phyloP scores from a whole-genome alignment of 225 moss, liverwort and hornwort genomes.

The Sphagnum tenellum region DNA sequence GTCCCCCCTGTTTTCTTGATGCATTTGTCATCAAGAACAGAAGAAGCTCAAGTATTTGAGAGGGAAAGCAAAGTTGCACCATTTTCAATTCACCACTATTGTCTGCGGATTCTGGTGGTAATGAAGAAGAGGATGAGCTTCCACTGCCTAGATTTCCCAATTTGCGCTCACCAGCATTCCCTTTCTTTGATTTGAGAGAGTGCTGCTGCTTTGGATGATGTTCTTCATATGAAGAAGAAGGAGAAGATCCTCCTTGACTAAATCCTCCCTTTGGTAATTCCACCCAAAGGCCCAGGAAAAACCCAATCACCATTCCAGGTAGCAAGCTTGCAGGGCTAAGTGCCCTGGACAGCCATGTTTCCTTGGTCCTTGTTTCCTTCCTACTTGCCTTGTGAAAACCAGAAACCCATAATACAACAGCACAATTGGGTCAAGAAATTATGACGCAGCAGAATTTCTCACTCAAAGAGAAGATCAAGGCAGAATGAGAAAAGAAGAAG shows the following conservation, averaged over 20 bases:
- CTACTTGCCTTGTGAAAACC: no score
- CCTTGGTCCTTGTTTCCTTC: conserved; percentile 25
- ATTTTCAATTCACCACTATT: conserved; percentile 81
- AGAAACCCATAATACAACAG: no score
- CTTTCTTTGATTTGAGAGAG: conserved; percentile 20
- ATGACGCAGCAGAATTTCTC: no score
- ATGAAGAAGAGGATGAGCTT: conserved; percentile 9
- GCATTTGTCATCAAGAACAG: background rate
- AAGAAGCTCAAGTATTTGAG: background rate
- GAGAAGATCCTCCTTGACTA: conserved; percentile 12
- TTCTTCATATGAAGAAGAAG: no score
- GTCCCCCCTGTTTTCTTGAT: no score
- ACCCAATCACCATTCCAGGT: conserved; percentile 74
- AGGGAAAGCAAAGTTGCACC: conserved; percentile 22
- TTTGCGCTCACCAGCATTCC: conserved; percentile 27
- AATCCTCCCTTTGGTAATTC: conserved; percentile 60
- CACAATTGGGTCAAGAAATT: no score
- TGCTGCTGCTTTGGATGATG: conserved; percentile 12
- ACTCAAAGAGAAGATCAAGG: no score
- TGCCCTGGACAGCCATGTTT: conserved; percentile 71
- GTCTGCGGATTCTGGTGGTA: conserved; percentile 5
- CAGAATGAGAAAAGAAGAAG: no score
- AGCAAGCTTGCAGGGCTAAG: conserved; percentile 63
- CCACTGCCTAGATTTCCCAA: conserved; percentile 11
- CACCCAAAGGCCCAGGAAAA: conserved; percentile 71